Evolutionary conservation across 2,329 filamentous ascomycete genomes (phyloP).

Genomic region (Cytospora mali): DNA sequence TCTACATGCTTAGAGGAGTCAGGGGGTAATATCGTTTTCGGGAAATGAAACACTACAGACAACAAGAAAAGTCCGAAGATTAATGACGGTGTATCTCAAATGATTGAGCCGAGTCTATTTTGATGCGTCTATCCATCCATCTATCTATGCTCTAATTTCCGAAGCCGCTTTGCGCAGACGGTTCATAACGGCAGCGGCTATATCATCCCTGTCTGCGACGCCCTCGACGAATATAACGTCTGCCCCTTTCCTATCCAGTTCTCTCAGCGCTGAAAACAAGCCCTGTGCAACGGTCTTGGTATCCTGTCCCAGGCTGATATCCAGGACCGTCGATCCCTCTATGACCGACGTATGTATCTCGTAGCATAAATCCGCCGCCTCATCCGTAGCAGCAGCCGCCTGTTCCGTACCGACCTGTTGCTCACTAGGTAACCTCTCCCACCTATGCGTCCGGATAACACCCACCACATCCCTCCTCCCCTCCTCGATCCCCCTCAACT

Average conservation of each 20-base stretch:
- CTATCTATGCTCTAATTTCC: conserved; percentile 43
- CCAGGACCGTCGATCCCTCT: conserved; percentile 54
- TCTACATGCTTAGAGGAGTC: conserved; percentile 29
- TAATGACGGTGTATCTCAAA: conserved; percentile 8
- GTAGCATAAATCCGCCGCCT: conserved; percentile 39
- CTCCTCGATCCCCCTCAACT: conserved; percentile 36
- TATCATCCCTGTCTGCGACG: conserved; percentile 75
- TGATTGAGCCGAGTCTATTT: conserved; percentile 13
- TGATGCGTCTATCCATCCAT: conserved; percentile 39
- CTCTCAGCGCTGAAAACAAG: conserved; percentile 83
- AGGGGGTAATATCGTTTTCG: conserved; percentile 26
- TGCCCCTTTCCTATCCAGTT: conserved; percentile 77
- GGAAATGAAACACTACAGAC: conserved; percentile 17
- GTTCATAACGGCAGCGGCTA: conserved; percentile 87
- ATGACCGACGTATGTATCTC: conserved; percentile 41
- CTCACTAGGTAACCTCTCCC: conserved; percentile 49
- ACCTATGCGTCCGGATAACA: conserved; percentile 58
- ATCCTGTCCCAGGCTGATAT: conserved; percentile 72
- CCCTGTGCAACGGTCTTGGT: conserved; percentile 79
- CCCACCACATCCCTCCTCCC: conserved; percentile 44
- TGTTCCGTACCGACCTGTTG: conserved; percentile 35
- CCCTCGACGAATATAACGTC: conserved; percentile 91
- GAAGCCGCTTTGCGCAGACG: conserved; percentile 76
- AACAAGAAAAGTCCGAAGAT: conserved; percentile 14
- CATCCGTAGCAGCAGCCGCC: conserved; percentile 31